phyloP scores from a whole-genome alignment of 176 grass and related monocot genomes.

The Ampelocalamus luodianensis region DNA sequence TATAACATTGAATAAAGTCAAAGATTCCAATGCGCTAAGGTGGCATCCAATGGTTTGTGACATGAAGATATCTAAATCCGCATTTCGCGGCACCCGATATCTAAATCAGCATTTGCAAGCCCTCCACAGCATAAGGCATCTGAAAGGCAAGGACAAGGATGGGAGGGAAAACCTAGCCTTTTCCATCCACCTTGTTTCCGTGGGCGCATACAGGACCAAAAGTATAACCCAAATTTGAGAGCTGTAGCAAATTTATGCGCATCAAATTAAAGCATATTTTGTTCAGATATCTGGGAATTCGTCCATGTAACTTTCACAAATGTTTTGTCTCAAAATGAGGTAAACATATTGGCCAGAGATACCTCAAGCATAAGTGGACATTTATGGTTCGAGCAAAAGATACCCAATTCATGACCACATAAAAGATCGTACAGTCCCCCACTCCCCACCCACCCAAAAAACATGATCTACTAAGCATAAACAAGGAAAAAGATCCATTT shows the following conservation, averaged over 20 bases:
- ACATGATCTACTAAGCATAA: neutral
- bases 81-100: too few relatives aligned
- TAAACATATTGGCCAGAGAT: neutral
- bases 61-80: constrained; percentile 21
- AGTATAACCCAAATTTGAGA: constrained; percentile 1
- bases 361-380: neutral
- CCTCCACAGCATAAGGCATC: too few relatives aligned
- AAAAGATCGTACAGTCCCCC: constrained; percentile 14
- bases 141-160: constrained; percentile 46
- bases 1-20: constrained; percentile 45
- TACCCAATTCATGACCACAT: constrained; percentile 28
- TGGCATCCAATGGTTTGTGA: constrained; percentile 42
- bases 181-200: constrained; percentile 43
- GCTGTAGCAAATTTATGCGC: constrained; percentile 1
- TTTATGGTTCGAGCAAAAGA: constrained; percentile 19
- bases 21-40: constrained; percentile 35
- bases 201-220: constrained; percentile 10
- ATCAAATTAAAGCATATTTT: constrained; percentile 20
- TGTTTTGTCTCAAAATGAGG: neutral
- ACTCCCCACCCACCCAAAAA: neutral
- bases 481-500: neutral
- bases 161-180: constrained; percentile 50
- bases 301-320: neutral
- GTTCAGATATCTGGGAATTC: neutral
- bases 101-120: too few relatives aligned